A percentile compares a stretch with the other conserved stretches of the same genome.
phyloP scores from a whole-genome alignment of 2,329 filamentous ascomycete genomes.

The Rhytidhysteron rufulum region DNA sequence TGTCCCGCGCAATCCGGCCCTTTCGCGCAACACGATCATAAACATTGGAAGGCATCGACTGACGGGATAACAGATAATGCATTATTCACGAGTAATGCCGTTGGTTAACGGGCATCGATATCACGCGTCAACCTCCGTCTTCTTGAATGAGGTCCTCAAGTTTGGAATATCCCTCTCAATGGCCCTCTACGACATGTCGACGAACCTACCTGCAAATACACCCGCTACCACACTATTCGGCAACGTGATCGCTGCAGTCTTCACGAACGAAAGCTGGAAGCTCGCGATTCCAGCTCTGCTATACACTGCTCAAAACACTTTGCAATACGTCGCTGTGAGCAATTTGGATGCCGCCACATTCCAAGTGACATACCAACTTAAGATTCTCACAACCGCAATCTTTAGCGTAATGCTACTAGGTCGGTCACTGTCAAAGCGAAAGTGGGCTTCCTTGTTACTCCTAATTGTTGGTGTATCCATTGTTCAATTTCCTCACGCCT shows the following conservation, averaged over 20 bases:
- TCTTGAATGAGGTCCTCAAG: slow-evolving; percentile 90
- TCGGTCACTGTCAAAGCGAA: slow-evolving; percentile 64
- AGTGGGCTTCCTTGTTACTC: slow-evolving; percentile 76
- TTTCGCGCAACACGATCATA: not conserved
- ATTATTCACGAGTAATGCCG: slow-evolving; percentile 95
- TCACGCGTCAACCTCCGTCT: slow-evolving; percentile 88
- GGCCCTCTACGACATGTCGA: slow-evolving; percentile 81
- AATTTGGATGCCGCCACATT: slow-evolving; percentile 92
- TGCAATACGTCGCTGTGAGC: slow-evolving; percentile 87
- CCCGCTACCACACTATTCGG: slow-evolving; percentile 76
- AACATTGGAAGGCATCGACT: slow-evolving; percentile 4
- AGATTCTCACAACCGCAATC: slow-evolving; percentile 85
- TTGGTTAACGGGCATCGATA: slow-evolving; percentile 78
- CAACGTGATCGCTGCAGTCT: slow-evolving; percentile 75
- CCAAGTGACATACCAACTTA: slow-evolving; percentile 89
- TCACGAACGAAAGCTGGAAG: slow-evolving; percentile 92
- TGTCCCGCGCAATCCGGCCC: not conserved
- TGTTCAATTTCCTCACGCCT: slow-evolving; percentile 70
- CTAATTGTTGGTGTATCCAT: slow-evolving; percentile 79
- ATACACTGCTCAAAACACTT: slow-evolving; percentile 88
- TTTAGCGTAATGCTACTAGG: slow-evolving; percentile 79
- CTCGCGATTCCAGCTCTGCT: slow-evolving; percentile 81
- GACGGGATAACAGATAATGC: slow-evolving; percentile 64
- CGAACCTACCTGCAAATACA: slow-evolving; percentile 70
- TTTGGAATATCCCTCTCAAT: slow-evolving; percentile 81